Percentiles rank a stretch among this genome's conserved stretches.
Conservation (phyloP, 306 rosid genomes). For the Rosa multiflora region DNA sequence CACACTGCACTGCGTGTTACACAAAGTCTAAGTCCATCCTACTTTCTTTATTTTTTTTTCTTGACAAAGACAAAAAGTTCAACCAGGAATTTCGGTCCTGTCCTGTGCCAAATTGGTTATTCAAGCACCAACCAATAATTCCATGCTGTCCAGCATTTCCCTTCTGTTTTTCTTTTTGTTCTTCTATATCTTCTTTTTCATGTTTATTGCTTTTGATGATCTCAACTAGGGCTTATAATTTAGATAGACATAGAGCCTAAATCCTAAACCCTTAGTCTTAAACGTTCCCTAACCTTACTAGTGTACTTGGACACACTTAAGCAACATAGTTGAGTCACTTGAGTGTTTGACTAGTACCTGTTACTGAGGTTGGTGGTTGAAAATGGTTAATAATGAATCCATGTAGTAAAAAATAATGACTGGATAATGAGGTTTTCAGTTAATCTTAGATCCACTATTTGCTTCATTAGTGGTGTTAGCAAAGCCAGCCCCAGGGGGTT, state of each 20-base stretch:
- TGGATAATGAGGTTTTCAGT: background rate
- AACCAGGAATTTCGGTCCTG: background rate
- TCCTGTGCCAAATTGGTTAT: background rate
- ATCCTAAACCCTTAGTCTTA: too few species aligned
- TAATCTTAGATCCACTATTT: background rate
- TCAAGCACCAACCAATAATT: too few species aligned
- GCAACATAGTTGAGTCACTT: background rate
- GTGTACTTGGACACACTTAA: too few species aligned
- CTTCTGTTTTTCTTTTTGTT: too few species aligned
- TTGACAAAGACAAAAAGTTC: background rate
- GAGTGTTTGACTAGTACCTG: background rate
- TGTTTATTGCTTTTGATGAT: too few species aligned
- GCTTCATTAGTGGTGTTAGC: background rate
- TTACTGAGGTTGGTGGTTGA: background rate
- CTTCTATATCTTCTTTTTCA: too few species aligned
- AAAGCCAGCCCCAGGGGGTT: background rate
- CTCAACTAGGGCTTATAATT: too few species aligned
- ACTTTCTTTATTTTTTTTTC: background rate
- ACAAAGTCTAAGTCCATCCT: background rate
- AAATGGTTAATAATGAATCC: background rate
- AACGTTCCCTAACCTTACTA: too few species aligned
- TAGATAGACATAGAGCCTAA: too few species aligned
- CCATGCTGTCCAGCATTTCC: too few species aligned
- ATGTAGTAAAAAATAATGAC: background rate
- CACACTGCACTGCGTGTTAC: background rate